These are phyloP conservation scores for Harringtonia aguacate DNA, from an alignment of 2,329 filamentous ascomycete species.

Conservation along the genomic window DNA sequence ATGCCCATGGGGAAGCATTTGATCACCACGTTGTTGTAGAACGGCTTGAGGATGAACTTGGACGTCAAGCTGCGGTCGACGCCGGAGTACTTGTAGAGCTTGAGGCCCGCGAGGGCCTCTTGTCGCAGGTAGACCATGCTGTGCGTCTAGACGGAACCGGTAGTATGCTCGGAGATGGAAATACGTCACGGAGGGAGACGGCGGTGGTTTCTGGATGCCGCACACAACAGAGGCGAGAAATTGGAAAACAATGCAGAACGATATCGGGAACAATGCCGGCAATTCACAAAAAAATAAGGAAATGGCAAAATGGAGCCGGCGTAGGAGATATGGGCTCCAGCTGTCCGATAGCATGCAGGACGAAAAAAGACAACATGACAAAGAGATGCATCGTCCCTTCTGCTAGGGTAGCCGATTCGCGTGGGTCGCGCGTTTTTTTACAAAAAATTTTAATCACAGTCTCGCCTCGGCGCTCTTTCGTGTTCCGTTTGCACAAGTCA, in stretches of 20 bases:
- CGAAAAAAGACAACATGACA: too few species aligned
- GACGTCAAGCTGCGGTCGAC: conserved; percentile 87
- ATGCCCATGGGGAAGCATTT: conserved; percentile 91
- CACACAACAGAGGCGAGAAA: neutral
- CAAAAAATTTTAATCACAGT: neutral
- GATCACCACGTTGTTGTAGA: conserved; percentile 92
- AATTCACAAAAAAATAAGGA: too few species aligned
- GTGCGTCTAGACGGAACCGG: neutral
- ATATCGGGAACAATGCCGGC: too few species aligned
- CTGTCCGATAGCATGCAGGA: too few species aligned
- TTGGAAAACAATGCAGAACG: neutral
- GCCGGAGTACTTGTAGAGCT: conserved; percentile 88
- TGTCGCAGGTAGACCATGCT: conserved; percentile 92
- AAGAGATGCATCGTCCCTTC: neutral
- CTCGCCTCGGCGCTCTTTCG: neutral
- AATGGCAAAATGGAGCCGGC: too few species aligned
- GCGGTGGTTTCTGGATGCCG: neutral
- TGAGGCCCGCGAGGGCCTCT: conserved; percentile 76
- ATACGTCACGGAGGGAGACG: too few species aligned
- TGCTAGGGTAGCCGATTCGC: neutral
- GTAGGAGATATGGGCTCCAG: too few species aligned
- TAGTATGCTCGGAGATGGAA: too few species aligned
- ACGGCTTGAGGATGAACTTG: conserved; percentile 91
- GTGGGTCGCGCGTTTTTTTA: neutral
- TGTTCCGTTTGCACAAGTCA: neutral